A percentile compares a stretch with the other conserved stretches of the same genome.
These are phyloP conservation scores for Cladosporium austrohemisphaericum DNA, from an alignment of 2,329 filamentous ascomycete genomes.

Conservation along the genomic window DNA sequence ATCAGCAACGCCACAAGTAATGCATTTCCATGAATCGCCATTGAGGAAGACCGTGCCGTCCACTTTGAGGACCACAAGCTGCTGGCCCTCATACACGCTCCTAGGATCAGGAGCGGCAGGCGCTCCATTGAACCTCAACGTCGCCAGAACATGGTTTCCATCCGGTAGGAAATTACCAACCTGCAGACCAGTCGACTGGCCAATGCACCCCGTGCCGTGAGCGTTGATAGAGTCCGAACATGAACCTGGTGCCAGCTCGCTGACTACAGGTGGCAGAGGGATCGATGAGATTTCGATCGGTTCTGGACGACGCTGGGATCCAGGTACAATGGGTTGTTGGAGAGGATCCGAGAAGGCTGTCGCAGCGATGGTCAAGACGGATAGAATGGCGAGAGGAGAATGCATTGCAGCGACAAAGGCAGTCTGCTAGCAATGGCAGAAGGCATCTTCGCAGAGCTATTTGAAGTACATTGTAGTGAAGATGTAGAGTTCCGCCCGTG, in stretches of 20 bases:
- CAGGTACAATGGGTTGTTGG: background rate
- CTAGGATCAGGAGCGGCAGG: conserved; percentile 37
- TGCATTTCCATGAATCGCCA: conserved; percentile 47
- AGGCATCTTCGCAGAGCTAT: background rate
- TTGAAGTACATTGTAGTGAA: background rate
- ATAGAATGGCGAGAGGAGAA: no score
- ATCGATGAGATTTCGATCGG: conserved; percentile 36
- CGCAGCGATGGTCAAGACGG: no score
- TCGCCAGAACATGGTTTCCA: conserved; percentile 41
- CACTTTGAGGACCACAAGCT: conserved; percentile 44
- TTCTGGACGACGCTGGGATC: conserved; percentile 24
- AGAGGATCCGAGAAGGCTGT: background rate
- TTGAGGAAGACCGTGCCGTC: conserved; percentile 42
- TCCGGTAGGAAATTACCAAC: conserved; percentile 40
- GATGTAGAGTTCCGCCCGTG: no score
- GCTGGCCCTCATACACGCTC: conserved; percentile 42
- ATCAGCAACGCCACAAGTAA: conserved; percentile 43
- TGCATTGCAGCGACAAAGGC: no score
- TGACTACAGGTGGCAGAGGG: conserved; percentile 37
- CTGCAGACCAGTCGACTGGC: conserved; percentile 24
- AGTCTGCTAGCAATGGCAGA: background rate
- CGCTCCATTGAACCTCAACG: conserved; percentile 42
- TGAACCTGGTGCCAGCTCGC: conserved; percentile 26
- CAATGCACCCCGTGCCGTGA: conserved; percentile 38
- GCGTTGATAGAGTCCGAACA: conserved; percentile 37